Evolutionary conservation across 352 stramenopile species (phyloP).

Genomic region (Pythium sukuiense): DNA sequence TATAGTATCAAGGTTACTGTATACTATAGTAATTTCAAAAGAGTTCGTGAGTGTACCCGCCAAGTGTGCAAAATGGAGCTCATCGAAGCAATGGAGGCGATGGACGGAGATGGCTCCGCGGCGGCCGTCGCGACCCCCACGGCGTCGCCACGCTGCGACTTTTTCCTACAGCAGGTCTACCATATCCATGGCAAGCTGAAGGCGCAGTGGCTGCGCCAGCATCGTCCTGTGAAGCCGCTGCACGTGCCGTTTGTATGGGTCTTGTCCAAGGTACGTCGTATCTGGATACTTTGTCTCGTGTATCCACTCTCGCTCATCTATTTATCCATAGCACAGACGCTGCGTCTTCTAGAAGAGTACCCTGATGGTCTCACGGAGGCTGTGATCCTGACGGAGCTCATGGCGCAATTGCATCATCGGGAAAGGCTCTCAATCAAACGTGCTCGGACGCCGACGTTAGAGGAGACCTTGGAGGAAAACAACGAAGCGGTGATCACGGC

Average conservation of each 20-base stretch:
- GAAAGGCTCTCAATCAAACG: constrained; percentile 23
- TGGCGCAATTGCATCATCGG: constrained; percentile 40
- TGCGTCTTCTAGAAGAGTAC: constrained; percentile 62
- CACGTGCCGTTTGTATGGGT: constrained; percentile 57
- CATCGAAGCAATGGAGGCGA: constrained; percentile 53
- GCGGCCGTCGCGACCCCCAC: background rate
- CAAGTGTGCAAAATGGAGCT: constrained; percentile 44
- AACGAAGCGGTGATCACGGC: constrained; percentile 44
- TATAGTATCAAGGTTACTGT: background rate
- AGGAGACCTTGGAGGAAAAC: constrained; percentile 37
- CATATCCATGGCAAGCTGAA: constrained; percentile 42
- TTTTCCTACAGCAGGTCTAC: constrained; percentile 47
- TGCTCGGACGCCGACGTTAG: constrained; percentile 16
- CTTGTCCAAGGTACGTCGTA: constrained; percentile 38
- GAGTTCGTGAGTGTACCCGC: background rate
- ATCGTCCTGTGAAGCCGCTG: constrained; percentile 19
- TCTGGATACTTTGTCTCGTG: background rate
- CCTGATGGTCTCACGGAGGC: constrained; percentile 68
- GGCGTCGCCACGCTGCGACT: constrained; percentile 27
- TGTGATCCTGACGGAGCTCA: constrained; percentile 61
- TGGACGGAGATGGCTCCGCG: constrained; percentile 27
- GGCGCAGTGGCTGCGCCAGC: constrained; percentile 41
- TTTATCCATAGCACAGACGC: constrained; percentile 29
- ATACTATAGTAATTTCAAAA: background rate
- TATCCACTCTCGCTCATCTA: background rate